phyloP scores from a whole-genome alignment of 257 asterid species.

The Fraxinus pennsylvanica region DNA sequence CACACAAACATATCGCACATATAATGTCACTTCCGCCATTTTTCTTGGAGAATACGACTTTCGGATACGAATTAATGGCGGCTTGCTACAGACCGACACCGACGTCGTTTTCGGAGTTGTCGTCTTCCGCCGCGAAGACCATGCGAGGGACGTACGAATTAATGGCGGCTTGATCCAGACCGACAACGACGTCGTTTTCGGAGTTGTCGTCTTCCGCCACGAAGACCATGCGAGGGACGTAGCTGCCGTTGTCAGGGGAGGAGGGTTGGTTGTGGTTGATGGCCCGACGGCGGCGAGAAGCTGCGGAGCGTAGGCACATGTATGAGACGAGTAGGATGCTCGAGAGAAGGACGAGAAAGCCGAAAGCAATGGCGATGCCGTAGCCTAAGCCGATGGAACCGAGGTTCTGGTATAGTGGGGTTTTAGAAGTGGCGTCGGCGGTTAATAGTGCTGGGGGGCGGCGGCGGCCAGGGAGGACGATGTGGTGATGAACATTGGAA shows the following conservation, averaged over 20 bases:
- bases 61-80: constrained; percentile 78
- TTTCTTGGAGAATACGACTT: constrained; percentile 53
- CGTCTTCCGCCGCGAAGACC: constrained; percentile 78
- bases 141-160: constrained; percentile 84
- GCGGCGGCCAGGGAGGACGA: constrained; percentile 11
- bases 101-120: constrained; percentile 48
- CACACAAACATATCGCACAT: constrained; percentile 84
- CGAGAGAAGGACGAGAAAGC: constrained; percentile 84
- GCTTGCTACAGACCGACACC: constrained; percentile 71
- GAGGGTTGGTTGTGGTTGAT: constrained; percentile 11
- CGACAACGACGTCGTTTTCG: constrained; percentile 50
- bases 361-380: constrained; percentile 73
- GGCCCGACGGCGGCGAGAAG: constrained; percentile 54
- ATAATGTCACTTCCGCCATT: constrained; percentile 50
- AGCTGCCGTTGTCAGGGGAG: constrained; percentile 47
- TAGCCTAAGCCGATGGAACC: constrained; percentile 64
- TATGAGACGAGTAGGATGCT: constrained; percentile 66
- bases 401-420: constrained; percentile 31
- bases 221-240: constrained; percentile 82
- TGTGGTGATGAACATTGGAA: constrained; percentile 53
- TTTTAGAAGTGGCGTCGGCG: constrained; percentile 14
- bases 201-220: constrained; percentile 72
- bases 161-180: constrained; percentile 74
- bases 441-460: constrained; percentile 42
- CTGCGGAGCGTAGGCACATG: constrained; percentile 75